Evolutionary conservation across 108 stramenopile genomes (phyloP).

Genomic region (Thalassiosira profunda): DNA sequence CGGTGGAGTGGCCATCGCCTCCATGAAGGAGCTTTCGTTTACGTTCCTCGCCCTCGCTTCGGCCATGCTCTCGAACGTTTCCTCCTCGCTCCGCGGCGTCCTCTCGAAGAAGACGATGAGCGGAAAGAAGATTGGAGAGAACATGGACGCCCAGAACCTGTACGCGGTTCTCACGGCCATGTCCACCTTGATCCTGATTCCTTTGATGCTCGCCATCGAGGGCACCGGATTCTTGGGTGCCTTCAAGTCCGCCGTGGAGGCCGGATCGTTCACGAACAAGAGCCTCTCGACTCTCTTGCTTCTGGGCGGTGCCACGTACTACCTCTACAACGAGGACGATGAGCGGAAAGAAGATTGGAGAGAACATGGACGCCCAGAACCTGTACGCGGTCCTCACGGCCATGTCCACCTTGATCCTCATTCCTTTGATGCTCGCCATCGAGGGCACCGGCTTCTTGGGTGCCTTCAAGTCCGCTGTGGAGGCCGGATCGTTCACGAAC

Average conservation of each 20-base stretch:
- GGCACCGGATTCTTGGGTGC: conserved; percentile 87
- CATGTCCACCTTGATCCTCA: conserved; percentile 90
- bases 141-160: conserved; percentile 96
- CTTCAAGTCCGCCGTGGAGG: conserved; percentile 78
- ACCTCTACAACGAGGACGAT: conserved; percentile 99
- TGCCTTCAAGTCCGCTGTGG: conserved; percentile 82
- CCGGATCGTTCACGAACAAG: conserved; percentile 81
- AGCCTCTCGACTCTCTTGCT: conserved; percentile 54
- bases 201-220: conserved; percentile 92
- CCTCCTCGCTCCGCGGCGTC: conserved; percentile 96
- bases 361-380: conserved; percentile 98
- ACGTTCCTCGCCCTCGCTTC: conserved; percentile 93
- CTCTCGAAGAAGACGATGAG: conserved; percentile 96
- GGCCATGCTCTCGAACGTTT: conserved; percentile 98
- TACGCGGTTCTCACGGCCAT: conserved; percentile 98
- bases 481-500: conserved; percentile 78
- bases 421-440: conserved; percentile 90
- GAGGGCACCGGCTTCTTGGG: conserved; percentile 92
- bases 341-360: conserved; percentile 94
- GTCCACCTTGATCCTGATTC: conserved; percentile 90
- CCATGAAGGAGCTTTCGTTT: conserved; percentile 98
- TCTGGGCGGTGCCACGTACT: conserved; percentile 89
- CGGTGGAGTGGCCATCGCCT: conserved; percentile 97
- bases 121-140: conserved; percentile 96
- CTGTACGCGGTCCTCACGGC: conserved; percentile 97